phyloP scores from a whole-genome alignment of 2,329 filamentous ascomycete species.

The Beauveria pseudobassiana region DNA sequence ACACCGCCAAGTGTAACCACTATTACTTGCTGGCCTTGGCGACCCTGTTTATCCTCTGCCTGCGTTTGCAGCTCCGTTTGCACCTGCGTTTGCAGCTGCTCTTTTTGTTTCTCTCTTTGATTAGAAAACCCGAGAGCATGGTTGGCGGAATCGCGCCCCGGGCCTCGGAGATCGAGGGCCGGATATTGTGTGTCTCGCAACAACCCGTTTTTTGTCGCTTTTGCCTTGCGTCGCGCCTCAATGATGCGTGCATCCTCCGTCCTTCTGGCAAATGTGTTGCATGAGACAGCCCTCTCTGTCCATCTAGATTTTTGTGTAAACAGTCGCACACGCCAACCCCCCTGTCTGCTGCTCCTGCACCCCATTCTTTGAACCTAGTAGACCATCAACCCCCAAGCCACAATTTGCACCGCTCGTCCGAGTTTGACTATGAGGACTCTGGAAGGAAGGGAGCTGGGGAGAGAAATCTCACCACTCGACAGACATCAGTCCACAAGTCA shows the following conservation, averaged over 20 bases:
- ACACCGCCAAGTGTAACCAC: too few relatives aligned
- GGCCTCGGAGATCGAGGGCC: not conserved
- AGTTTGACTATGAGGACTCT: not conserved
- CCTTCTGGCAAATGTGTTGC: not conserved
- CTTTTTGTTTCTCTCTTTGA: too few relatives aligned
- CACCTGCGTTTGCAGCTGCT: not conserved
- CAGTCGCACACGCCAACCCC: not conserved
- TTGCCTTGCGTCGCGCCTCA: not conserved
- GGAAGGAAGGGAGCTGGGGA: not conserved
- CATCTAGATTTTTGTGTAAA: too few relatives aligned
- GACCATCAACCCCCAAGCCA: not conserved
- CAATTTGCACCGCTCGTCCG: not conserved
- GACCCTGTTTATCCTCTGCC: too few relatives aligned
- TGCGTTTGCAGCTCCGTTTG: too few relatives aligned
- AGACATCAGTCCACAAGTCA: conserved; percentile 11
- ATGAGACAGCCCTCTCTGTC: not conserved
- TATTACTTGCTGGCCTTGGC: too few relatives aligned
- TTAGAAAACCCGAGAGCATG: not conserved
- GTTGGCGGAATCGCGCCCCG: not conserved
- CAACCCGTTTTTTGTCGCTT: too few relatives aligned
- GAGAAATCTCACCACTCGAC: conserved; percentile 8
- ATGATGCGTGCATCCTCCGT: not conserved
- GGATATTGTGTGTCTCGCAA: not conserved
- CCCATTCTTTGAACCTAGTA: not conserved
- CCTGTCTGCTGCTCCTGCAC: not conserved